A percentile compares a stretch with the other conserved stretches of the same genome.
These are phyloP conservation scores for Viola odorata DNA, from an alignment of 345 rosid genomes.

Conservation along the genomic window DNA sequence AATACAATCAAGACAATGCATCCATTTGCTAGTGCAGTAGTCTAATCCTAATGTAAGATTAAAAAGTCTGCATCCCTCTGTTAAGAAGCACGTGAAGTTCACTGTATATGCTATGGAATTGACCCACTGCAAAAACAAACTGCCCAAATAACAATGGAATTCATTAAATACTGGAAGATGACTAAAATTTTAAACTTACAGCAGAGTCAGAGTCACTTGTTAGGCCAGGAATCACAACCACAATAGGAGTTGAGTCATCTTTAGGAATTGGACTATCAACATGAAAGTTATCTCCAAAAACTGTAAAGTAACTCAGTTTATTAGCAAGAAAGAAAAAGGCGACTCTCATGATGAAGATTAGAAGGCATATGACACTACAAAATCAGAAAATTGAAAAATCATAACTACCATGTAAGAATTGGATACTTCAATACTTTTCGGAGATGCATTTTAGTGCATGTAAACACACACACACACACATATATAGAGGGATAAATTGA, in stretches of 20 bases:
- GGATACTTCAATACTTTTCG: neutral
- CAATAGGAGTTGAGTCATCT: slow-evolving; percentile 52
- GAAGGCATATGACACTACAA: neutral
- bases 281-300: slow-evolving; percentile 21
- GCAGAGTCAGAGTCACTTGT: slow-evolving; percentile 64
- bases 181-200: slow-evolving; percentile 28
- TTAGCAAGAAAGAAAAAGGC: neutral
- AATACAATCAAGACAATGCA: no score
- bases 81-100: no score
- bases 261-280: slow-evolving; percentile 24
- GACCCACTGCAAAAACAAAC: no score
- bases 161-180: neutral
- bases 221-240: slow-evolving; percentile 62
- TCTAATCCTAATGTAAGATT: no score
- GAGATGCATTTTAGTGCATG: neutral
- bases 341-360: no score
- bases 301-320: slow-evolving; percentile 20
- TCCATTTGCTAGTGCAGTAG: no score
- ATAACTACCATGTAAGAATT: neutral
- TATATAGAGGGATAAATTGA: neutral
- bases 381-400: slow-evolving; percentile 3
- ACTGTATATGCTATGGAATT: no score
- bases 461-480: neutral
- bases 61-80: no score
- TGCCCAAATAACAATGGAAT: no score